Conservation (phyloP, 1,284 basidiomycete species). For the Ceratobasidium sp. region DNA sequence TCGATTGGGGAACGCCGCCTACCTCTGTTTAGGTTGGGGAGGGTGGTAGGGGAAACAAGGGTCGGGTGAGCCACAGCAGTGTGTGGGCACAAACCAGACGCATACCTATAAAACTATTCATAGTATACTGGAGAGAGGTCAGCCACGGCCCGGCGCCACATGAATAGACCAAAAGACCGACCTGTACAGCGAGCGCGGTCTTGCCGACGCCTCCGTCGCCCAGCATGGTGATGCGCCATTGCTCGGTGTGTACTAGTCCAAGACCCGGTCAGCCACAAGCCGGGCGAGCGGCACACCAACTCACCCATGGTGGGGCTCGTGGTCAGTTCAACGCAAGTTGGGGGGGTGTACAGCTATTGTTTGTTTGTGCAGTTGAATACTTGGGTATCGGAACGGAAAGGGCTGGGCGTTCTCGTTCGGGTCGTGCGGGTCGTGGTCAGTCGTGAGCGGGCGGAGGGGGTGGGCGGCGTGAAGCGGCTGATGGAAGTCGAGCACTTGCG, state of each 20-base stretch:
- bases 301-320: constrained; percentile 23
- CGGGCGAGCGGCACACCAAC: not conserved
- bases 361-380: not conserved
- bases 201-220: constrained; percentile 99
- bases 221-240: constrained; percentile 92
- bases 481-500: constrained; percentile 20
- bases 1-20: constrained; percentile 47
- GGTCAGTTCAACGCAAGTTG: no score
- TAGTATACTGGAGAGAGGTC: constrained; percentile 73
- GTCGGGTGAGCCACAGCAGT: constrained; percentile 3
- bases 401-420: constrained; percentile 27
- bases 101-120: constrained; percentile 91
- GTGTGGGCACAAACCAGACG: constrained; percentile 1
- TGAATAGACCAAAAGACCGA: constrained; percentile 56
- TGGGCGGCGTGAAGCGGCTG: not conserved
- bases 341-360: constrained; percentile 8
- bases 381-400: constrained; percentile 27
- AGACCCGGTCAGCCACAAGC: not conserved
- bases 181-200: constrained; percentile 95
- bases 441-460: constrained; percentile 22
- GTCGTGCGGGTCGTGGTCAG: constrained; percentile 41
- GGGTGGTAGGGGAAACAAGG: not conserved
- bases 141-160: constrained; percentile 48
- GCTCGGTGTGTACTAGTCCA: constrained; percentile 69
- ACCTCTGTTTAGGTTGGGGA: constrained; percentile 61